Percentiles rank a stretch among this genome's conserved stretches.
Evolutionary conservation across 108 stramenopile genomes (phyloP).

Genomic region (Bacterosira constricta): DNA sequence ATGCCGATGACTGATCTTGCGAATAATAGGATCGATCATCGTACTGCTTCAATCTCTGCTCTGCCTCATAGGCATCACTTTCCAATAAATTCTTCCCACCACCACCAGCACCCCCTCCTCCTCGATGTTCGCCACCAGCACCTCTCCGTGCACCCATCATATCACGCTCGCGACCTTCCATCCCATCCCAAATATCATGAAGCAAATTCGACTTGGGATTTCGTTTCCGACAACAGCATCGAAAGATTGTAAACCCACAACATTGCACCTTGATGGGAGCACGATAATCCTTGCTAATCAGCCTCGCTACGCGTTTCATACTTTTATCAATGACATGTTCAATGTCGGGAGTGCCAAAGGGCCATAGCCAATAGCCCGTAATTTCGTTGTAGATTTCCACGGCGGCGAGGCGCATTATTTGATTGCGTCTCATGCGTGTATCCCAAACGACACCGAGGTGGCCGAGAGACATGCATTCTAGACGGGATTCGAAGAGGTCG

Average conservation of each 20-base stretch:
- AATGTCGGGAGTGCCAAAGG: constrained; percentile 31
- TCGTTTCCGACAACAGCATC: constrained; percentile 30
- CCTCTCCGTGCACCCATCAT: constrained; percentile 25
- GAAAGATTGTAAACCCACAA: constrained; percentile 37
- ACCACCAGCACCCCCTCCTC: too few species aligned
- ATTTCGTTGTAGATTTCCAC: constrained; percentile 51
- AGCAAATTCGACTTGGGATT: constrained; percentile 14
- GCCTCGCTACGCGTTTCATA: constrained; percentile 33
- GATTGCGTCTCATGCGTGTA: constrained; percentile 41
- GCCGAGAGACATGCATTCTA: constrained; percentile 44
- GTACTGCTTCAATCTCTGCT: constrained; percentile 2
- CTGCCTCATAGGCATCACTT: constrained; percentile 26
- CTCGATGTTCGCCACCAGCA: constrained; percentile 22
- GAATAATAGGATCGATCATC: neutral
- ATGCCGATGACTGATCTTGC: neutral
- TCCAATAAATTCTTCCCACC: constrained; percentile 7
- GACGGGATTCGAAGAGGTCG: constrained; percentile 43
- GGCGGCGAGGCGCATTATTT: constrained; percentile 38
- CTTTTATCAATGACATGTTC: constrained; percentile 31
- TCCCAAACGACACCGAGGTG: constrained; percentile 42
- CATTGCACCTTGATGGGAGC: constrained; percentile 37
- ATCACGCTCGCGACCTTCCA: constrained; percentile 25
- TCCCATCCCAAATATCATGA: constrained; percentile 27
- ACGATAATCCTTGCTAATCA: constrained; percentile 44
- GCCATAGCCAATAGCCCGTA: constrained; percentile 41